These are phyloP conservation scores for Hymenoscyphus occultus DNA, from an alignment of 2,329 filamentous ascomycete species.

Conservation along the genomic window DNA sequence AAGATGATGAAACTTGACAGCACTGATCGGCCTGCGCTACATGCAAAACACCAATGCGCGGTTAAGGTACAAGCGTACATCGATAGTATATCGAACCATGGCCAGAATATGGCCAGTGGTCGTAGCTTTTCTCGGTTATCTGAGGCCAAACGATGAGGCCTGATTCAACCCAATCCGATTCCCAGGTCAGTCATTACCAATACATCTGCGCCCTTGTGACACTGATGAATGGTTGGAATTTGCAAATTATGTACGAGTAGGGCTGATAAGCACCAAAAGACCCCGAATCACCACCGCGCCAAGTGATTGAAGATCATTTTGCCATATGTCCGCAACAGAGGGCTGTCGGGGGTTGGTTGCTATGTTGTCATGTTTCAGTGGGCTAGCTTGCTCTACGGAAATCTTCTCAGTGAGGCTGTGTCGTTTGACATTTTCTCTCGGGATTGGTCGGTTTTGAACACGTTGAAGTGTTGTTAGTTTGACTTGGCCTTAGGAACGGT, in stretches of 20 bases:
- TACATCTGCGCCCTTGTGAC: background rate
- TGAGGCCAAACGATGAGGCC: background rate
- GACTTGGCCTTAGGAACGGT: background rate
- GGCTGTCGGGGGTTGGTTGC: background rate
- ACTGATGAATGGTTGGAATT: background rate
- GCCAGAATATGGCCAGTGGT: too few relatives aligned
- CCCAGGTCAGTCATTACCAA: background rate
- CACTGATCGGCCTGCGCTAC: background rate
- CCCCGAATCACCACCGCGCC: background rate
- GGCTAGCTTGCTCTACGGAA: background rate
- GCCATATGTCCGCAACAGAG: background rate
- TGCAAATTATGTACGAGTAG: background rate
- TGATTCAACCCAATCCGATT: background rate
- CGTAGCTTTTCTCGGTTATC: background rate
- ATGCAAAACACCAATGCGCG: background rate
- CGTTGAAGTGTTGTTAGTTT: background rate
- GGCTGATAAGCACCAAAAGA: background rate
- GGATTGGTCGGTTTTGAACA: background rate
- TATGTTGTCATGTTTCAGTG: background rate
- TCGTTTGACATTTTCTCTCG: background rate
- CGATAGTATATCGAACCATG: too few relatives aligned
- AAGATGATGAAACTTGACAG: conserved; percentile 5
- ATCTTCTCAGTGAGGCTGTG: background rate
- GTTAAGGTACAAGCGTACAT: background rate
- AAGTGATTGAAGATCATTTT: conserved; percentile 1